Conservation (phyloP, 2,329 filamentous ascomycete genomes). For the Cordyceps javanica region DNA sequence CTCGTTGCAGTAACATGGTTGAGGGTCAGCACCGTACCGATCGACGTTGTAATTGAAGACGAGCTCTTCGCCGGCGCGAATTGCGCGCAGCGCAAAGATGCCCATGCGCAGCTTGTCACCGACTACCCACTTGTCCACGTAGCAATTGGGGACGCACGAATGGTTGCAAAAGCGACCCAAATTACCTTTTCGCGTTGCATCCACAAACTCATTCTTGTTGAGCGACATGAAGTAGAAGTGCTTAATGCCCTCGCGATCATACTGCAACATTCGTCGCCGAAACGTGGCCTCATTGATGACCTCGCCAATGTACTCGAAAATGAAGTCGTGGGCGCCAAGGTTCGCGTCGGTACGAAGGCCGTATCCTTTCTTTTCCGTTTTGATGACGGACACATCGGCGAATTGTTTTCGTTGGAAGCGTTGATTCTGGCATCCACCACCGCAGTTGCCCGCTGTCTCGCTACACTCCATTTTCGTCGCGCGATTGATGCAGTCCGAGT, state of each 20-base stretch:
- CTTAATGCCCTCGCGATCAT: slow-evolving; percentile 94
- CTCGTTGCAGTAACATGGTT: slow-evolving; percentile 95
- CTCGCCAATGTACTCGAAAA: slow-evolving; percentile 97
- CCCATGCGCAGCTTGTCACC: slow-evolving; percentile 97
- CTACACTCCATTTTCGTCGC: slow-evolving; percentile 96
- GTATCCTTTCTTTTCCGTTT: slow-evolving; percentile 96
- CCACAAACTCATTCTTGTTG: slow-evolving; percentile 91
- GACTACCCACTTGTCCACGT: slow-evolving; percentile 99
- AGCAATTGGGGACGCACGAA: slow-evolving; percentile 97
- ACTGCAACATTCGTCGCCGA: slow-evolving; percentile 82
- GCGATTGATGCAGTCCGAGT: slow-evolving; percentile 97
- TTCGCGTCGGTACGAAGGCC: slow-evolving; percentile 77
- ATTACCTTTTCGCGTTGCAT: slow-evolving; percentile 95
- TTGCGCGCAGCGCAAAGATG: slow-evolving; percentile 83
- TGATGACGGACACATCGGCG: slow-evolving; percentile 88
- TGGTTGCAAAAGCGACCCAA: slow-evolving; percentile 97
- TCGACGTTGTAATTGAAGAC: slow-evolving; percentile 99
- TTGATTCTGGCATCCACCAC: slow-evolving; percentile 83
- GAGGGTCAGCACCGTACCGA: slow-evolving; percentile 91
- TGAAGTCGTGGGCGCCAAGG: slow-evolving; percentile 79
- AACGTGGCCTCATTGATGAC: slow-evolving; percentile 93
- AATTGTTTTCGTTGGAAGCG: slow-evolving; percentile 89
- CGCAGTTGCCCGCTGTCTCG: slow-evolving; percentile 75
- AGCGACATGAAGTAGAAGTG: slow-evolving; percentile 99
- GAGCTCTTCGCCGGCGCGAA: slow-evolving; percentile 85